These are phyloP conservation scores for Mortierella sp. DNA, from an alignment of 371 early-diverging fungal genomes.

Conservation along the genomic window DNA sequence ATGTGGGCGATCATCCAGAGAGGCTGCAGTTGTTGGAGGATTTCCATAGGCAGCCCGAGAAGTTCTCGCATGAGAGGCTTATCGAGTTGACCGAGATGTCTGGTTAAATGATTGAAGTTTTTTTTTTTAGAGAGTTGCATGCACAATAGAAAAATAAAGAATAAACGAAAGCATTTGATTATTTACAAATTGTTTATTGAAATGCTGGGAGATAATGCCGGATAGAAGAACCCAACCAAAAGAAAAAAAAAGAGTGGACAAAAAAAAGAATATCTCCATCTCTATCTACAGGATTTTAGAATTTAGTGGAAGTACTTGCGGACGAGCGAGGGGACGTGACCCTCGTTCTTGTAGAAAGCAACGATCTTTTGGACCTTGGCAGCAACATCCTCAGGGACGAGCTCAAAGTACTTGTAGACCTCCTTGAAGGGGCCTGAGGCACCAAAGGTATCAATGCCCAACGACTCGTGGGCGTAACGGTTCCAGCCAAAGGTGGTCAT, in stretches of 20 bases:
- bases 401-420: conserved; percentile 87
- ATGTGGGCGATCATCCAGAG: conserved; percentile 81
- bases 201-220: not conserved
- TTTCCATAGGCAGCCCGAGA: conserved; percentile 82
- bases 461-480: conserved; percentile 90
- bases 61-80: conserved; percentile 85
- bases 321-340: conserved; percentile 53
- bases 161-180: not conserved
- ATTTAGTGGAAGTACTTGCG: conserved; percentile 55
- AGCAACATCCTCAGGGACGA: conserved; percentile 84
- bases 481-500: conserved; percentile 95
- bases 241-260: not conserved
- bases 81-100: conserved; percentile 73
- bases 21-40: conserved; percentile 80
- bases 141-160: not conserved
- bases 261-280: too few relatives aligned
- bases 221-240: too few relatives aligned
- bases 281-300: not conserved
- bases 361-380: conserved; percentile 85
- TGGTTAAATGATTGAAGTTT: conserved; percentile 19
- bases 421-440: conserved; percentile 87
- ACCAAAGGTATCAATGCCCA: conserved; percentile 98
- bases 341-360: conserved; percentile 76
- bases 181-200: conserved; percentile 15
- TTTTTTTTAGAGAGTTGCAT: not conserved